Percentiles rank a stretch among this genome's conserved stretches.
These are phyloP conservation scores for Marchantia polymorpha DNA, from an alignment of 225 moss, liverwort and hornwort species.

Conservation along the genomic window DNA sequence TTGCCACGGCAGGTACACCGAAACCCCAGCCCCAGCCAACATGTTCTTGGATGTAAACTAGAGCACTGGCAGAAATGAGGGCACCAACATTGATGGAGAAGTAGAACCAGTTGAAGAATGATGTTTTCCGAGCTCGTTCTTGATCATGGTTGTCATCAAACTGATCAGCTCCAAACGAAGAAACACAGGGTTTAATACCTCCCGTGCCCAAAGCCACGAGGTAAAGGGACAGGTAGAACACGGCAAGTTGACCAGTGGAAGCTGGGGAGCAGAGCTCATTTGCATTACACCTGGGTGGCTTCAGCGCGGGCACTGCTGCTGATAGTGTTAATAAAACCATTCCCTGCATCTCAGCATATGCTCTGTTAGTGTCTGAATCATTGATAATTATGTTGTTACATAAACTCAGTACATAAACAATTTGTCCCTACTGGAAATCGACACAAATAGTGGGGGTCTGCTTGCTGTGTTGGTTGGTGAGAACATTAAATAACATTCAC, in stretches of 20 bases:
- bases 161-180: constrained; percentile 96
- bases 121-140: constrained; percentile 63
- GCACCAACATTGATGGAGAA: constrained; percentile 87
- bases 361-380: too few relatives aligned
- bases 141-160: constrained; percentile 64
- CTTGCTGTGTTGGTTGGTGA: too few relatives aligned
- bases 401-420: background rate
- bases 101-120: constrained; percentile 99
- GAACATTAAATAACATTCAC: too few relatives aligned
- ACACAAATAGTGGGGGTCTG: too few relatives aligned
- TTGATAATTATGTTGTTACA: background rate
- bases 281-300: constrained; percentile 35
- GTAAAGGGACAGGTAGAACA: constrained; percentile 77
- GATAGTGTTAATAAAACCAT: constrained; percentile 79
- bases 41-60: constrained; percentile 75
- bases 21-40: constrained; percentile 91
- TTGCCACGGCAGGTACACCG: constrained; percentile 73
- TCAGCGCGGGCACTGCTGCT: constrained; percentile 52
- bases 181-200: constrained; percentile 95
- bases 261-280: constrained; percentile 24
- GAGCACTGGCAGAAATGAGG: constrained; percentile 58
- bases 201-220: constrained; percentile 86
- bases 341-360: constrained; percentile 48
- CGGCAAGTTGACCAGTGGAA: constrained; percentile 44
- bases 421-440: background rate